Conservation (phyloP, 2,329 filamentous ascomycete genomes). For the Fusarium siculi region DNA sequence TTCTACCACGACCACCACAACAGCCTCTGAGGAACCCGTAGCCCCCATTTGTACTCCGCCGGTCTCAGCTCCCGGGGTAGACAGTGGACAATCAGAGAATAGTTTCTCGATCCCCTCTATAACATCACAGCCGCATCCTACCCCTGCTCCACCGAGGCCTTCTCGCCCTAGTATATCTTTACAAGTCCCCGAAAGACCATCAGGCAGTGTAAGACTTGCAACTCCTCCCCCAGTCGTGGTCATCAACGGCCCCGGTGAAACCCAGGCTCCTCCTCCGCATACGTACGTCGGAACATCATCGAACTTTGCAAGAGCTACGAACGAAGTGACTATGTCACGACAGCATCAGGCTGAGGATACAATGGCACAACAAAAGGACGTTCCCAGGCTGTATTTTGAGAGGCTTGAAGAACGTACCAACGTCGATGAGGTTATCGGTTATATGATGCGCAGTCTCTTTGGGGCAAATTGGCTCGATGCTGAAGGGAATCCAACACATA, state of each 20-base stretch:
- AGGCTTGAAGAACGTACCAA: constrained; percentile 61
- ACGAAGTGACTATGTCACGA: constrained; percentile 21
- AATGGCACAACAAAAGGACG: constrained; percentile 15
- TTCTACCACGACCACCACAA: constrained; percentile 13
- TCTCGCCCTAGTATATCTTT: constrained; percentile 54
- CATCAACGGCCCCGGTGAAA: constrained; percentile 30
- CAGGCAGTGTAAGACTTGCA: constrained; percentile 70
- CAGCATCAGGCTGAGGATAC: constrained; percentile 10
- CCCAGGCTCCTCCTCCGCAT: not conserved
- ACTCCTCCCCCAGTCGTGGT: constrained; percentile 61
- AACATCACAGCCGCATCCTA: constrained; percentile 23
- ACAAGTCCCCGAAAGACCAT: constrained; percentile 61
- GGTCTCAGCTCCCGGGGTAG: constrained; percentile 1
- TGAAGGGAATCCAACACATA: constrained; percentile 54
- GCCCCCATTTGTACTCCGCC: constrained; percentile 12
- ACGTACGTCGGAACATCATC: constrained; percentile 9
- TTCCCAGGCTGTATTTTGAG: constrained; percentile 50
- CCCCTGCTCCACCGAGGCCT: constrained; percentile 38
- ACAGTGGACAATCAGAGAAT: constrained; percentile 2
- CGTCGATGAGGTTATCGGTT: constrained; percentile 65
- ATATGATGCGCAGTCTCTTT: constrained; percentile 63
- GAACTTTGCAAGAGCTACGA: constrained; percentile 35
- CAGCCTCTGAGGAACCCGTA: constrained; percentile 17
- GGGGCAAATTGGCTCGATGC: constrained; percentile 63
- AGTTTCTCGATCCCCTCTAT: constrained; percentile 15